Conservation (phyloP, 78 protist species). For the Cyanophora paradoxa region DNA sequence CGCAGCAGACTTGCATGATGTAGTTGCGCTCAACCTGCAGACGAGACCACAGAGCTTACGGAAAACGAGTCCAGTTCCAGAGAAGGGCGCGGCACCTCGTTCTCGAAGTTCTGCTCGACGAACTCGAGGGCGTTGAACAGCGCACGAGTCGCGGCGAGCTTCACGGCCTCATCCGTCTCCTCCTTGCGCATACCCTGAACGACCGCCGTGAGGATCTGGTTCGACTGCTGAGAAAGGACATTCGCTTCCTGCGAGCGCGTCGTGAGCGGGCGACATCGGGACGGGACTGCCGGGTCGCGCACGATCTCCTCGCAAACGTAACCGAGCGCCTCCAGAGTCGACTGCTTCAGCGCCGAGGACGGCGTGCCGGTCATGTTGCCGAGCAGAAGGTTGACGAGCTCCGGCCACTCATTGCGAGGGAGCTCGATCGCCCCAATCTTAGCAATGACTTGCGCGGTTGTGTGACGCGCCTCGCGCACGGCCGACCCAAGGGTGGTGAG, state of each 20-base stretch:
- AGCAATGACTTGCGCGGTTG: conserved; percentile 50
- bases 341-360: conserved; percentile 26
- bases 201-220: conserved; percentile 31
- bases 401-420: conserved; percentile 71
- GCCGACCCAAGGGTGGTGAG: conserved; percentile 15
- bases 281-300: not conserved
- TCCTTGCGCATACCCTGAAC: conserved; percentile 38
- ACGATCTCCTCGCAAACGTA: conserved; percentile 53
- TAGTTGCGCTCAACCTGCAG: conserved; percentile 45
- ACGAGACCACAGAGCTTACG: no score
- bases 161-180: conserved; percentile 18
- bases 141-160: conserved; percentile 60
- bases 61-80: no score
- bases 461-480: conserved; percentile 3
- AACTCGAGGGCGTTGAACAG: conserved; percentile 53
- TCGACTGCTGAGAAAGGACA: not conserved
- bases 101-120: conserved; percentile 26
- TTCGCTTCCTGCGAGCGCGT: conserved; percentile 13
- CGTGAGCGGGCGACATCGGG: not conserved
- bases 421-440: conserved; percentile 72
- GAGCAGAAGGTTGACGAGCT: conserved; percentile 49
- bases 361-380: not conserved
- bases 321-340: conserved; percentile 71
- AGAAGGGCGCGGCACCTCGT: no score
- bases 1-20: conserved; percentile 61